Base-by-base conservation (phyloP, 352 stramenopile species). In the Pilasporangium apinafurcum region DNA sequence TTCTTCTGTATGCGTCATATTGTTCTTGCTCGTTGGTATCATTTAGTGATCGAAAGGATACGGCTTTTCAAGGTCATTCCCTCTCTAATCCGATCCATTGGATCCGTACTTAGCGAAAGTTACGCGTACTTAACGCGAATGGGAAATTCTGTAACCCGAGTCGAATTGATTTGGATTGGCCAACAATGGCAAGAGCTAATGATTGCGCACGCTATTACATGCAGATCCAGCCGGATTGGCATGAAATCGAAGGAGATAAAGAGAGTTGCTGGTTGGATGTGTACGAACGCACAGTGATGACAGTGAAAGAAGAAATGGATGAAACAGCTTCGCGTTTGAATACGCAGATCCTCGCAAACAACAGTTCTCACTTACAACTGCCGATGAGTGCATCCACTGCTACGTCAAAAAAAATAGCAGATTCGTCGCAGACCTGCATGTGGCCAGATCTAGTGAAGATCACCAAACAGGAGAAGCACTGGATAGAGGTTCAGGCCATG, bases 141-240 rank as follows among this genome's bases (percentile, higher is more conserved):
- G 10, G 30, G n/a, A 16, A n/a, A n/a, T n/a, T n/a, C n/a, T n/a
- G n/a, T n/a, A n/a, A n/a, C n/a, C n/a, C n/a, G n/a, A n/a, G n/a
- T n/a, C n/a, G n/a, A n/a, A n/a, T n/a, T n/a, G n/a, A n/a, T n/a
- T n/a, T n/a, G n/a, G n/a, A n/a, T n/a, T n/a, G n/a, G n/a, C n/a
- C 46, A 46, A 48, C 7, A 14, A 44, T n/a, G 31, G 54, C 49
- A 53, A 56, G 46, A 32, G 40, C 53, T 39, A 27, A 25, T 3
- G 21, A 32, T 9, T 17, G 31, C 26, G 10, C 37, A 30, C 37
- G 38, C 44, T 37, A 53, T 22, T 84, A 82, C 64, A 64, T 85
- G 63, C 68, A 86, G 55, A 56, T 89, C 41, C 61, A 86, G 59
- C 56, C 66, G 9, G 73, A 89, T 51, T 89, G 77, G 77, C 38